Percentiles rank a stretch among this genome's conserved stretches.
Conservation (phyloP, 169 alveolate species). For the Eimeria tenella region DNA sequence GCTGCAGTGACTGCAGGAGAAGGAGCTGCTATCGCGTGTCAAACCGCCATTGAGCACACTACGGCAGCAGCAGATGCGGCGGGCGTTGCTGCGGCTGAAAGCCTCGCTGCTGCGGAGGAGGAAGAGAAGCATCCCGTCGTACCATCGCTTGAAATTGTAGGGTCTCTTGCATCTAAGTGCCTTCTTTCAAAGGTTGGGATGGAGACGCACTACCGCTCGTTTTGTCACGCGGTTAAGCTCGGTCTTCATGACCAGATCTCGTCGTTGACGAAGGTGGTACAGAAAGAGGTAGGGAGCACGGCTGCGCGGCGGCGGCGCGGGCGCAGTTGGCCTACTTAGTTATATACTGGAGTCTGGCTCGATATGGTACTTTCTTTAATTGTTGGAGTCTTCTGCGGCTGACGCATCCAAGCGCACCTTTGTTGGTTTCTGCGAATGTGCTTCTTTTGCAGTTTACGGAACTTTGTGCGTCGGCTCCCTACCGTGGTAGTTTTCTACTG, state of each 20-base stretch:
- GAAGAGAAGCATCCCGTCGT: slow-evolving; percentile 58
- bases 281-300: slow-evolving; percentile 76
- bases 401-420: too few relatives aligned
- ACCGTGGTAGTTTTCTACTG: slow-evolving; percentile 83
- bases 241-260: slow-evolving; percentile 78
- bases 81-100: slow-evolving; percentile 65
- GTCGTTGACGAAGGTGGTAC: slow-evolving; percentile 71
- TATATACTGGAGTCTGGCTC: too few relatives aligned
- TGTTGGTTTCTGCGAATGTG: not conserved
- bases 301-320: not conserved
- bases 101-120: slow-evolving; percentile 74
- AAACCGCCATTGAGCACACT: slow-evolving; percentile 66
- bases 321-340: too few relatives aligned
- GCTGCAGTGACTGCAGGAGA: slow-evolving; percentile 75
- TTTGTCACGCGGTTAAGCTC: slow-evolving; percentile 81
- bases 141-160: slow-evolving; percentile 76
- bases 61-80: slow-evolving; percentile 76
- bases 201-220: slow-evolving; percentile 81
- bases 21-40: slow-evolving; percentile 65
- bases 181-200: slow-evolving; percentile 78
- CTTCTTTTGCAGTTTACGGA: slow-evolving; percentile 79
- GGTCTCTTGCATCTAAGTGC: slow-evolving; percentile 78
- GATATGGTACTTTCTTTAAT: too few relatives aligned
- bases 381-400: too few relatives aligned
- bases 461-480: slow-evolving; percentile 83